Base-by-base conservation (phyloP, 352 stramenopile species). In the Pythium graminicola region DNA sequence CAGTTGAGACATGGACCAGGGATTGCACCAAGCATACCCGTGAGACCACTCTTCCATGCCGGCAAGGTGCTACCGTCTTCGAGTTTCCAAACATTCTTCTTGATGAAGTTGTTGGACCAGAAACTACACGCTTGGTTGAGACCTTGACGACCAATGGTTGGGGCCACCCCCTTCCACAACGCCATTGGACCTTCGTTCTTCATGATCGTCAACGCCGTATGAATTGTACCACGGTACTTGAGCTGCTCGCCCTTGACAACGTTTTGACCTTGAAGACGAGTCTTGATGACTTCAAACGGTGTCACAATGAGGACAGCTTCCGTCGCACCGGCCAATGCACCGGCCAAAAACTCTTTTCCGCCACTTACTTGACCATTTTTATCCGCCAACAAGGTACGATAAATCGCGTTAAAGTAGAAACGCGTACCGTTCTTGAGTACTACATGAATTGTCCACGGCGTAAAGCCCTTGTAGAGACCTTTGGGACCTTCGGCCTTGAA, bases 41-140 rank as follows among this genome's bases (percentile, higher is more conserved):
- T 96, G 20, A 99, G 56, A 16, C 98, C 84, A 35, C 88, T 96
- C 74, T 98, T 94, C 90, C 91, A 98, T 39, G 86, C 79, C 41
- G 89, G 79, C 45, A 99, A 72, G 42, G 86, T 77, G 33, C 95
- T 72, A 24, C 84, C 86, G 42, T 95, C 88, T 44, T 93, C 69
- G 9, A 90, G 44, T 53, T 87, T 81, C 82, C 79, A 93, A 52
- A 93, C 66, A 64, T 90, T 46, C 67, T 84, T 89, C 71, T 93
- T 93, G 71, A 97, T 91, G 28, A 81, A 83, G 63, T 97, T 97
- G 75, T 99, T 98, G 32, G 76, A 95, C 60, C 94, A 98, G 69
- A 99, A 99, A 65, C 97, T 98, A 53, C 97, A 97, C 14, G 95
- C 95, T 69, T 99, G 96, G 76, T 99, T 99, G 48, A 95, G 90